phyloP scores from a whole-genome alignment of 805 yeast genomes.

The Blastobotrys chiropterorum region DNA sequence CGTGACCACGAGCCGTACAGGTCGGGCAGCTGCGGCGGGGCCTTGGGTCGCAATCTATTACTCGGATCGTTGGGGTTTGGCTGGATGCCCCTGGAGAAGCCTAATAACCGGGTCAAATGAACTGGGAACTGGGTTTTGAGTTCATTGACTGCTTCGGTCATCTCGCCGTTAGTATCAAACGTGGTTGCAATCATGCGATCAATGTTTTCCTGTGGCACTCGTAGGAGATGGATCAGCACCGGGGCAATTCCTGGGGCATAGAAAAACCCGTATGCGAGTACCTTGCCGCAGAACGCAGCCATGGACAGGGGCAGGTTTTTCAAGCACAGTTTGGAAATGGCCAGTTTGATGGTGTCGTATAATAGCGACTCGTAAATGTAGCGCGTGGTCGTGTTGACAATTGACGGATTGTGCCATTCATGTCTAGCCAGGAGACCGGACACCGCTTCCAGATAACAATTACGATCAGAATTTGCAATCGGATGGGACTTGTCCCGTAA shows the following conservation, averaged over 20 bases:
- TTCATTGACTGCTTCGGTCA: background rate
- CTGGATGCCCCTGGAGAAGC: conserved; percentile 11
- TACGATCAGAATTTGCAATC: conserved; percentile 31
- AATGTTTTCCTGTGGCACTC: conserved; percentile 23
- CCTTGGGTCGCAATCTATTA: conserved; percentile 5
- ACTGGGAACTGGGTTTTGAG: conserved; percentile 21
- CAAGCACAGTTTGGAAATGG: conserved; percentile 42
- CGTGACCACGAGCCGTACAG: conserved; percentile 33
- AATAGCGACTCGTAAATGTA: conserved; percentile 28
- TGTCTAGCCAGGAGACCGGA: conserved; percentile 33
- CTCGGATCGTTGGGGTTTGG: background rate
- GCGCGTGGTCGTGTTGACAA: conserved; percentile 9
- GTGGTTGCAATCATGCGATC: conserved; percentile 20
- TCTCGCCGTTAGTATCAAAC: conserved; percentile 1
- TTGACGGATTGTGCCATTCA: conserved; percentile 30
- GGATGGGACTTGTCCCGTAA: conserved; percentile 22
- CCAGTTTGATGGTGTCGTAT: conserved; percentile 47
- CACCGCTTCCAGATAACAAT: conserved; percentile 36
- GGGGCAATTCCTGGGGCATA: conserved; percentile 49
- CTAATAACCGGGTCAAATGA: conserved; percentile 24
- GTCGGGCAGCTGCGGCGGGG: conserved; percentile 17
- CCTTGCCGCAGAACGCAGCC: conserved; percentile 64
- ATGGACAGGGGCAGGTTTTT: conserved; percentile 50
- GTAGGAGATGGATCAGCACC: conserved; percentile 31
- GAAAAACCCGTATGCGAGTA: conserved; percentile 58